Base-by-base conservation (phyloP, 371 early-diverging fungal species). In the Mortierella sp. region DNA sequence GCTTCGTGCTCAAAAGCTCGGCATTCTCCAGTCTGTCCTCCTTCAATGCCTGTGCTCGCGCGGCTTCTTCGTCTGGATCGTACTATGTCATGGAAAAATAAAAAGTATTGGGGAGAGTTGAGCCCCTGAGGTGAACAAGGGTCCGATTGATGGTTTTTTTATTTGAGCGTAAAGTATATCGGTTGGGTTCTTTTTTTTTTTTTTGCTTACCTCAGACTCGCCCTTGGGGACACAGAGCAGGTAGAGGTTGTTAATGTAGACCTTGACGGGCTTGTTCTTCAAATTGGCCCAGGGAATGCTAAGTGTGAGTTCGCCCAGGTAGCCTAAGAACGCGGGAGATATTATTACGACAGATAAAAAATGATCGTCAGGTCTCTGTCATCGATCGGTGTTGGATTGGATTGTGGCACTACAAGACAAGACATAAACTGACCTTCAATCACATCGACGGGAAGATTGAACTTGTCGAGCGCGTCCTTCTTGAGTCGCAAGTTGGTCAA, bases 281-380 rank as follows among this genome's bases (percentile, higher is more conserved):
- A 99, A 87, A 85, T 99, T 98, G 16, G 92, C 92, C 99, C 99
- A 99, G 10, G 99, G 99, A 66, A 99, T 98, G 39, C 92, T 94
- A 8, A 98, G 86, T 0, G 94, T 95, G 39, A 98, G 91, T 70
- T 96, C 95, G 37, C 99, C 99, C 22, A 99, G 90, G 84, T 93
- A 94, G 13, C 98, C 97, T 95, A 76, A n/a, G 16, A 41, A 7
- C 11, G 22, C 10, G 34, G 31, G n/a, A 31, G 14, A 16, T 19
- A 71, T 4, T 31, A 26, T 34, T 37, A 34, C 14, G 26, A 29
- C 16, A 40, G n/a, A n/a, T n/a, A 58, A n/a, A 45, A 65, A 31
- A 3, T 65, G 50, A 58, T 45, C 31, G 40, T 70, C 39, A 58
- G 29, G 55, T 40, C 29, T 39, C 45, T 44, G 61, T 53, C 65